phyloP scores from a whole-genome alignment of 805 yeast genomes.

The Candida krabiensis region DNA sequence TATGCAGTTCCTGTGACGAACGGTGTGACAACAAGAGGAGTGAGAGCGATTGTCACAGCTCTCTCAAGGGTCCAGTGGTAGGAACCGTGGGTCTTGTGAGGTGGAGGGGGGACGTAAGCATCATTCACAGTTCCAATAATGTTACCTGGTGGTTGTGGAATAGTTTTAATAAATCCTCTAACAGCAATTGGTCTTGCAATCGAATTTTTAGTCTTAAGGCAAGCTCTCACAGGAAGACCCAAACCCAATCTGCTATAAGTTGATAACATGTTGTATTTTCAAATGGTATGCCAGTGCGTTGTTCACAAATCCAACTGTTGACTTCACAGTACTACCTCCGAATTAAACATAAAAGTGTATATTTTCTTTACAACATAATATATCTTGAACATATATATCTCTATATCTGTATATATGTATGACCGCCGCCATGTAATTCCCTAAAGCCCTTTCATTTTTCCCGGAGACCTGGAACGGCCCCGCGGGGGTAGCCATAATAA shows the following conservation, averaged over 20 bases:
- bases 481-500: neutral
- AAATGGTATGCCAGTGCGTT: no score
- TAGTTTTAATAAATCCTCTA: constrained; percentile 29
- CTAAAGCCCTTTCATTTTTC: no score
- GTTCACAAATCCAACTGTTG: no score
- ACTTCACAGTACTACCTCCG: no score
- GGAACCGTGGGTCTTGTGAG: constrained; percentile 62
- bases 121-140: constrained; percentile 74
- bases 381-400: no score
- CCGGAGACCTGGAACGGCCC: no score
- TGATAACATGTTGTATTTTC: neutral
- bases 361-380: no score
- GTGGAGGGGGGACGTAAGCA: constrained; percentile 60
- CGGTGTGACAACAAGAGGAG: constrained; percentile 66
- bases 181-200: constrained; percentile 13
- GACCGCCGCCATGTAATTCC: no score
- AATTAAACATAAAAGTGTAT: no score
- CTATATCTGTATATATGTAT: no score
- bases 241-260: constrained; percentile 20
- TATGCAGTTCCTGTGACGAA: constrained; percentile 54
- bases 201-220: constrained; percentile 3
- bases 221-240: constrained; percentile 17
- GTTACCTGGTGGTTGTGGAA: constrained; percentile 68
- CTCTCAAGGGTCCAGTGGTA: constrained; percentile 76
- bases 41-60: constrained; percentile 54